These are phyloP conservation scores for Gremmenia infestans DNA, from an alignment of 2,329 filamentous ascomycete genomes.

Conservation along the genomic window DNA sequence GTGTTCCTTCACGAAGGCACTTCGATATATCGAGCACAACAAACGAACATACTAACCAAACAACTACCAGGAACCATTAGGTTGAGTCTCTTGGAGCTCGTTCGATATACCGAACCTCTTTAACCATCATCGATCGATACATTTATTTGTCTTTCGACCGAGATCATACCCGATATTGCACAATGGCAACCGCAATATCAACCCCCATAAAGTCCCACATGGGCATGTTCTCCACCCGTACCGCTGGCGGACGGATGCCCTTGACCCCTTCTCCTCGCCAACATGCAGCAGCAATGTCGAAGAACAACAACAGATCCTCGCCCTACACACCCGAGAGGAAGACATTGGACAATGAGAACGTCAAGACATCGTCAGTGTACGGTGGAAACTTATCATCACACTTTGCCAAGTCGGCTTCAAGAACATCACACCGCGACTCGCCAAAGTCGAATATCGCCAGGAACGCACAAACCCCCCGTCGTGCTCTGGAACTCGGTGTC, in stretches of 20 bases:
- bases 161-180: constrained; percentile 40
- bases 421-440: constrained; percentile 71
- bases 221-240: constrained; percentile 86
- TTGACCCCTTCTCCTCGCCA: constrained; percentile 83
- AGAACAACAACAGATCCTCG: constrained; percentile 60
- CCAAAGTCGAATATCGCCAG: constrained; percentile 95
- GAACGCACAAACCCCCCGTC: constrained; percentile 69
- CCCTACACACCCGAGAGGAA: constrained; percentile 70
- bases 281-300: constrained; percentile 47
- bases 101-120: constrained; percentile 37
- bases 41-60: constrained; percentile 43
- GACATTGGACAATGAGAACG: constrained; percentile 48
- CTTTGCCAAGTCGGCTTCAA: constrained; percentile 65
- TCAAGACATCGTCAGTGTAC: constrained; percentile 60
- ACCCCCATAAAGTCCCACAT: constrained; percentile 94
- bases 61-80: constrained; percentile 51
- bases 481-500: constrained; percentile 78
- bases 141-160: constrained; percentile 45
- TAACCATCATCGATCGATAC: constrained; percentile 38
- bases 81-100: constrained; percentile 56
- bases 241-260: constrained; percentile 90
- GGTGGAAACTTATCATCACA: constrained; percentile 74
- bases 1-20: constrained; percentile 39
- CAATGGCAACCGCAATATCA: constrained; percentile 82
- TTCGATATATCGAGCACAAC: constrained; percentile 46